Base-by-base conservation (phyloP, 495 filamentous ascomycete species). In the Trypethelium eluteriae region DNA sequence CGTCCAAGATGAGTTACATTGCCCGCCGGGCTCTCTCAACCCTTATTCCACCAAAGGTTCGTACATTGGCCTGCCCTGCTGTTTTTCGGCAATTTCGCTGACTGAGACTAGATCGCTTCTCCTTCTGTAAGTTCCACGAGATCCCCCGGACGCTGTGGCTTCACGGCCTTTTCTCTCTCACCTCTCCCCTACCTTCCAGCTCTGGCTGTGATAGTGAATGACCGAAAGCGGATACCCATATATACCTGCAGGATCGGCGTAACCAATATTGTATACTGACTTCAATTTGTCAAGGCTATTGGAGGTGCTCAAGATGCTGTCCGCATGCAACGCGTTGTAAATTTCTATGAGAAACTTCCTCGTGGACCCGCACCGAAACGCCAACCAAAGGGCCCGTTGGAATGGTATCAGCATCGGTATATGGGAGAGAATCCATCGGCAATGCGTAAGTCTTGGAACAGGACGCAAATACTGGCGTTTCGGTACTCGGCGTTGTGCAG, bases 261-360 rank as follows among this genome's bases (percentile, higher is more conserved):
- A 64, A 50, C 16, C 7, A 38, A 47, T 4, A 49, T 16, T 65
- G 14, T 32, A 64, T 72, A 73, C 80, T 81, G 70, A 80, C 70
- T 67, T 10, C 25, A 25, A 50, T 64, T 36, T 63, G 50, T 70
- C 69, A 79, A 96, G 91, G 90, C 88, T 64, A 92, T 96, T 74
- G 92, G 93, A 70, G 90, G 89, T 76, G 91, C 91, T 67, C 89
- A 92, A 74, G 91, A 97, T 89, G 94, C 94, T 74, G 85, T 89
- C 71, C 89, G 92, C 74, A 96, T 98, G 93, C 87, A 93, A 78
- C 88, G 93, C 71, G 90, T 98, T 67, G 93, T 96, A 78, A 89
- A 83, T 83, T 97, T 99, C 86, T 99, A 99, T 83, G 90, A 92
- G 80, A 93, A 92, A 78, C 89, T 99, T 41, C 94, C 94, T 76